phyloP scores from a whole-genome alignment of 345 rosid genomes.

The Kandelia obovata region DNA sequence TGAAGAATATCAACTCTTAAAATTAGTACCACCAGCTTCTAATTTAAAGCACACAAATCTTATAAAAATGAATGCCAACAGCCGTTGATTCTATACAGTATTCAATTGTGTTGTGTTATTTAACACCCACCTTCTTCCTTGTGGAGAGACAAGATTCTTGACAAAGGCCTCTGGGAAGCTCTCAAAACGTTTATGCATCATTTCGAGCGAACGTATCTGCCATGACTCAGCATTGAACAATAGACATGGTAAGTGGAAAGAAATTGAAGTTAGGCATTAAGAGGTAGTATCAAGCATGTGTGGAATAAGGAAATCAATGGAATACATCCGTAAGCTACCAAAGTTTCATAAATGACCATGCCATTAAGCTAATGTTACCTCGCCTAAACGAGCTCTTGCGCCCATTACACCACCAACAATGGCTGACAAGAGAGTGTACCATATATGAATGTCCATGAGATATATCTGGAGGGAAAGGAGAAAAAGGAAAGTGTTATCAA shows the following conservation, averaged over 20 bases:
- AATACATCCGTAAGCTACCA: not conserved
- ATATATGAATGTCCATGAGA: slow-evolving; percentile 94
- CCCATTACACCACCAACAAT: slow-evolving; percentile 98
- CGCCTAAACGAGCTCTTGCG: slow-evolving; percentile 94
- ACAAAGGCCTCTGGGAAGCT: slow-evolving; percentile 92
- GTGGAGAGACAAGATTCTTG: slow-evolving; percentile 71
- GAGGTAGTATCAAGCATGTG: not conserved
- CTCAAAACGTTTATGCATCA: slow-evolving; percentile 98
- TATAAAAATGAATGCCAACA: not conserved
- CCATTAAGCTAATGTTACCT: slow-evolving; percentile 43
- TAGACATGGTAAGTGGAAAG: slow-evolving; percentile 10
- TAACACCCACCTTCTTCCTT: slow-evolving; percentile 48
- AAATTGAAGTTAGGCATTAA: slow-evolving; percentile 10
- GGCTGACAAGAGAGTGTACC: slow-evolving; percentile 91
- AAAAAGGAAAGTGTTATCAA: not conserved
- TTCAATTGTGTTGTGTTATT: not conserved
- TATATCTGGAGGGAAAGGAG: slow-evolving; percentile 51
- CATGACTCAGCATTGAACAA: slow-evolving; percentile 16
- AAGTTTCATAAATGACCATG: not conserved
- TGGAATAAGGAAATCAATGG: not conserved
- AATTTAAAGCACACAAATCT: not conserved
- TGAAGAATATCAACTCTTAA: not conserved
- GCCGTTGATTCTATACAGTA: not conserved
- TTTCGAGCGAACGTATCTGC: slow-evolving; percentile 90
- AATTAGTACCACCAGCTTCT: not conserved